A percentile compares a stretch with the other conserved stretches of the same genome.
Conservation (phyloP, 805 yeast genomes). For the Lipomyces oligophaga region DNA sequence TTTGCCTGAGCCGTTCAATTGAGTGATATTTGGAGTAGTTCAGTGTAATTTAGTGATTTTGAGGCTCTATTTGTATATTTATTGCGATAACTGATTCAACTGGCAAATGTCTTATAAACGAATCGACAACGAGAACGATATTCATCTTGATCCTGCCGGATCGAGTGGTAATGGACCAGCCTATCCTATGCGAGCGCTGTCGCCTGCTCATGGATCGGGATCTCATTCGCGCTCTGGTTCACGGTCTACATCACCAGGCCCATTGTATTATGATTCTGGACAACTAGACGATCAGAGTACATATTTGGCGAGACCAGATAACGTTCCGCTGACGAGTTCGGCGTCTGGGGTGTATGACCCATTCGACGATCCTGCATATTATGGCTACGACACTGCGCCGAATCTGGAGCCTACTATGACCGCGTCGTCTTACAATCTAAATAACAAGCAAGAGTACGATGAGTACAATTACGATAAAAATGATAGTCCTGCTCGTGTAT, state of each 20-base stretch:
- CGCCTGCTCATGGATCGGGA: constrained; percentile 1
- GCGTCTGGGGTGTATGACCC: constrained; percentile 16
- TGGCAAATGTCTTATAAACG: too few relatives aligned
- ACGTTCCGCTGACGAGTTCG: constrained; percentile 9
- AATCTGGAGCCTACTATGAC: not conserved
- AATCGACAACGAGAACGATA: too few relatives aligned
- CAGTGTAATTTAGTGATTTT: too few relatives aligned
- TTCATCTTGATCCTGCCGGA: too few relatives aligned
- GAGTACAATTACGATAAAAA: not conserved
- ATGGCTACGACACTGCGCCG: not conserved
- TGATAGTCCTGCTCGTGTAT: too few relatives aligned
- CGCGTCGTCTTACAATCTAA: not conserved
- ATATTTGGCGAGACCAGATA: constrained; percentile 4
- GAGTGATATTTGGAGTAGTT: too few relatives aligned
- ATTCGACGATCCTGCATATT: not conserved
- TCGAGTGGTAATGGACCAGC: not conserved
- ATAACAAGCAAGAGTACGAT: not conserved
- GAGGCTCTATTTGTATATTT: too few relatives aligned
- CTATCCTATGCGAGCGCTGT: constrained; percentile 6
- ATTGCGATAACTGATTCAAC: too few relatives aligned
- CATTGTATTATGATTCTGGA: constrained; percentile 5
- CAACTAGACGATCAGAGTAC: not conserved
- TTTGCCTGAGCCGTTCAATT: too few relatives aligned
- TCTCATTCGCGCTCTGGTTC: not conserved
- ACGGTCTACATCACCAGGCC: constrained; percentile 3